Conservation (phyloP, 129 eudicot species). For the Flaveria brownii region DNA sequence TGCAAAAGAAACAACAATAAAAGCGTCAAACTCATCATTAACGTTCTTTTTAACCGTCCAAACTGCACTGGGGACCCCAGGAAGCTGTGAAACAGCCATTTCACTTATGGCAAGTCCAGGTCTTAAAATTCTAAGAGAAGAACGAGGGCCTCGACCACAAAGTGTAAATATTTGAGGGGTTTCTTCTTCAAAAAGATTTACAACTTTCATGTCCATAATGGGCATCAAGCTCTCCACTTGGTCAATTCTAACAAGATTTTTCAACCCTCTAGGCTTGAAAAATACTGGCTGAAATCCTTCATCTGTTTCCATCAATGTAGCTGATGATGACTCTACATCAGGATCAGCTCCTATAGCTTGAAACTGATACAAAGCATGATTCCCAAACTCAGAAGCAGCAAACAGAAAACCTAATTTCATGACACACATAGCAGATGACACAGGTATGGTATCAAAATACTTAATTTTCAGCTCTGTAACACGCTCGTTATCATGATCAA, state of each 20-base stretch:
- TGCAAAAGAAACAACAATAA: slow-evolving; percentile 94
- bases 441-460: slow-evolving; percentile 95
- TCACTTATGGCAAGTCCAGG: slow-evolving; percentile 94
- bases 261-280: slow-evolving; percentile 91
- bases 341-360: slow-evolving; percentile 96
- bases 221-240: slow-evolving; percentile 98
- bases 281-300: slow-evolving; percentile 97
- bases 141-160: slow-evolving; percentile 97
- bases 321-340: slow-evolving; percentile 93
- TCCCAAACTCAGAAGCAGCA: slow-evolving; percentile 99
- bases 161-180: slow-evolving; percentile 94
- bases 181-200: slow-evolving; percentile 88
- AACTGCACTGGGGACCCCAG: slow-evolving; percentile 96
- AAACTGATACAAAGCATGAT: slow-evolving; percentile 93
- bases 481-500: slow-evolving; percentile 80
- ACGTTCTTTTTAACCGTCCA: slow-evolving; percentile 98
- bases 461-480: slow-evolving; percentile 88
- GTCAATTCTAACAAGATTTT: slow-evolving; percentile 88
- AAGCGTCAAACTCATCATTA: slow-evolving; percentile 96
- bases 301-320: slow-evolving; percentile 91
- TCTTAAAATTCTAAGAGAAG: slow-evolving; percentile 80
- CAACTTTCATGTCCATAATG: slow-evolving; percentile 90
- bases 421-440: slow-evolving; percentile 84
- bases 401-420: slow-evolving; percentile 86
- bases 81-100: slow-evolving; percentile 98